Evolutionary conservation across 1,139 yeast species (phyloP), one percentile per base, ranked within the genome.

Genomic region (Yamadazyma atmosphaerica): DNA sequence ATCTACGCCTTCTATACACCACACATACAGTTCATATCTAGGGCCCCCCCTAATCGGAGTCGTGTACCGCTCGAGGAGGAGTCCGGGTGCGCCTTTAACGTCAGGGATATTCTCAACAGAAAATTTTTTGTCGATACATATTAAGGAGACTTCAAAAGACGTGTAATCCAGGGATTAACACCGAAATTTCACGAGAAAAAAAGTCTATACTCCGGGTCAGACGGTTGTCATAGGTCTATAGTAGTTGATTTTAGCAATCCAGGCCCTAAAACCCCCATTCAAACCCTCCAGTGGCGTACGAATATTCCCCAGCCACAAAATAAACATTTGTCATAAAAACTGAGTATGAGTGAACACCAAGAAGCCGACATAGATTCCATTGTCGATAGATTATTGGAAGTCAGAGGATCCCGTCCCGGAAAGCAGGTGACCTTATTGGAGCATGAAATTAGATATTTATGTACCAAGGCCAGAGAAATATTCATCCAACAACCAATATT

Each of bases 341-440:
- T 38, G 35, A 46, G 32, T 33, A 66, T 65, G 68, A 55, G 72
- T 29, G 87, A 81, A 49, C 79, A 81, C 60, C 89, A 79, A 62
- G 95, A 90, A 66, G 96, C 95, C 41, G 98, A 92, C 63, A 86
- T 92, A 60, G 98, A 92, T 65, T 88, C 96, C 56, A 90, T 92
- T 58, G 94, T 92, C 64, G 98, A 92, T 70, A 83, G 98, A 75
- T 79, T 92, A 59, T 76, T 92, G 55, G 98, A 92, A 65, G 98
- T 92, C 39, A 83, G 98, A 68, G 98, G 98, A 48, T 87, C 96
- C 47, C 83, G 97, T 65, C 98, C 98, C 17, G 98, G 98, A 34
- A 90, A 88, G 64, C 97, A 89, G 63, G 98, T 92, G 36, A 88
- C 89, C 46, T 77, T 92, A 46, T 86, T 86, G 52, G 98, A 92